Base-by-base conservation (phyloP, 306 rosid genomes). In the Morella rubra region DNA sequence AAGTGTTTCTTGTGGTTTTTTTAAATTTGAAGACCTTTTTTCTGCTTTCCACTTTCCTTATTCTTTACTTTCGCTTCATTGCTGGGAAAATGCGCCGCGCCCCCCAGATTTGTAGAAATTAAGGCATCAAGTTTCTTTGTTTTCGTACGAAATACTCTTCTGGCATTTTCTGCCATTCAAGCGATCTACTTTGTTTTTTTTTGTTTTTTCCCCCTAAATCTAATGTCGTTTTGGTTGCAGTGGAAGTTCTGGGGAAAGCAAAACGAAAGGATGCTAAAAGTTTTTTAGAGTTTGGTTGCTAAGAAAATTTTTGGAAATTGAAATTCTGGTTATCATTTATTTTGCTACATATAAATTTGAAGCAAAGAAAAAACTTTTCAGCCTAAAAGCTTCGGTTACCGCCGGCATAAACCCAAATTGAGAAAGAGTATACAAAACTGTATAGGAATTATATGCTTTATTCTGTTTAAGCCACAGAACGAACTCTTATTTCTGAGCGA, bases 11-110 rank as follows among this genome's bases (percentile, higher is more conserved):
- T 69, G n/a, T n/a, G 15, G 1, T 18, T 67, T 16, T 42, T 18
- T 7, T 1, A 11, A 1, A 9, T 42, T 44, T 68, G n/a, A 44
- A 15, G 20, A 37, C 22, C 15, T 3, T 1, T 56, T 22, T 72
- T 10, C 64, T 58, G 64, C 64, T 58, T 22, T 9, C 64, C 24
- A 60, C 32, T 52, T 60, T 60, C 24, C 44, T 45, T 52, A 62
- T 65, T 19, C 66, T 44, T 60, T 55, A 80, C 62, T 24, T 70
- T 68, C 54, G 49, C 75, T 75, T 75, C 12, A 49, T 24, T 20
- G 22, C 50, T 24, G 44, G 59, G 68, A 56, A 81, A 61, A 64
- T 70, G 64, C 49, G 16, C 13, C 19, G 64, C 49, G 16, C 13
- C 19, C 44, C 27, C 47, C 44, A 75, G 44, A 67, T 79, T 40